Percentiles rank a stretch among this genome's conserved stretches.
Conservation (phyloP, 1,284 basidiomycete genomes). For the Cryptococcus sp. region DNA sequence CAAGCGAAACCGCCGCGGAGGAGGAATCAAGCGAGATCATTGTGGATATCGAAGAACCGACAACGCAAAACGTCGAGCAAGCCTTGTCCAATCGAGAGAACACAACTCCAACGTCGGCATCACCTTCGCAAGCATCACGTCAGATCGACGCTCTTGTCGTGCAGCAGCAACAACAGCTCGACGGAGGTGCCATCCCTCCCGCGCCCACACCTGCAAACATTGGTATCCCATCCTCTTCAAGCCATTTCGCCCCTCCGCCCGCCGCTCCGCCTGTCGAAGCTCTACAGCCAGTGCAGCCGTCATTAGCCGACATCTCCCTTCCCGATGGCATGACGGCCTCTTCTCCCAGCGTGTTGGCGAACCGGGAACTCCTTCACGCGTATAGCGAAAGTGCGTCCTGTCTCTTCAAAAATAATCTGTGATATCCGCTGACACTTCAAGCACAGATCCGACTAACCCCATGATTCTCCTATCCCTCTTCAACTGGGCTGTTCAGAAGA, state of each 20-base stretch:
- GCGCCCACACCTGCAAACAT: no score
- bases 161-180: no score
- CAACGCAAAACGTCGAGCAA: slow-evolving; percentile 9
- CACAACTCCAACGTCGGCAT: no score
- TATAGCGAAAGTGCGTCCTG: slow-evolving; percentile 33
- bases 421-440: background rate
- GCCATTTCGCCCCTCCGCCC: background rate
- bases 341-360: slow-evolving; percentile 40
- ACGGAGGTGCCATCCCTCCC: no score
- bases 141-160: no score
- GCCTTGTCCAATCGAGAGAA: slow-evolving; percentile 12
- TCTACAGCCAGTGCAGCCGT: no score
- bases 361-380: slow-evolving; percentile 30
- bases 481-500: slow-evolving; percentile 50
- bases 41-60: slow-evolving; percentile 13
- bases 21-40: slow-evolving; percentile 20
- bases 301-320: slow-evolving; percentile 10
- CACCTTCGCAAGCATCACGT: no score
- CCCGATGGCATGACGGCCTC: slow-evolving; percentile 35
- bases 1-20: slow-evolving; percentile 16
- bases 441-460: slow-evolving; percentile 35
- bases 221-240: no score
- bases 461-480: slow-evolving; percentile 49
- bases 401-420: background rate
- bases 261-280: no score